phyloP scores from a whole-genome alignment of 306 rosid genomes.

The Cicer judaicum region DNA sequence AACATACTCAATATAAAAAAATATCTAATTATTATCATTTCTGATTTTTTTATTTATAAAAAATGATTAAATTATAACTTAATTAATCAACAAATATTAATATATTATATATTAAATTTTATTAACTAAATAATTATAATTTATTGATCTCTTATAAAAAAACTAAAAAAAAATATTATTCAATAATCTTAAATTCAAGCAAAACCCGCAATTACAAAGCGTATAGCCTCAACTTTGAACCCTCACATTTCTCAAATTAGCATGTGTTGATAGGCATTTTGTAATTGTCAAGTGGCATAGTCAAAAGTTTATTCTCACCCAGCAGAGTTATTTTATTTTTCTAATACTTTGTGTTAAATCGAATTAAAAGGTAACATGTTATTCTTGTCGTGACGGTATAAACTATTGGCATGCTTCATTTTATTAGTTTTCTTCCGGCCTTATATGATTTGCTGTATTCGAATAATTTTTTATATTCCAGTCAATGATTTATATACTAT shows the following conservation, averaged over 20 bases:
- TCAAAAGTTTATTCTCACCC: constrained; percentile 18
- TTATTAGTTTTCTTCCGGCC: constrained; percentile 23
- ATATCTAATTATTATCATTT: no score
- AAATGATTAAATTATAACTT: no score
- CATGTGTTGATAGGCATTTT: constrained; percentile 10
- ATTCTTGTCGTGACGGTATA: constrained; percentile 40
- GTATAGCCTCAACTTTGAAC: background rate
- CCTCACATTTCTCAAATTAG: background rate
- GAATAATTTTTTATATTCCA: constrained; percentile 3
- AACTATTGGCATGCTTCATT: constrained; percentile 34
- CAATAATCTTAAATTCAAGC: no score
- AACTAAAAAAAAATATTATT: no score
- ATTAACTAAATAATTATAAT: no score
- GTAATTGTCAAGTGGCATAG: constrained; percentile 34
- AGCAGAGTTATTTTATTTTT: background rate
- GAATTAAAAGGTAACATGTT: constrained; percentile 45
- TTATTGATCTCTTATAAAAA: no score
- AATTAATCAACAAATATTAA: no score
- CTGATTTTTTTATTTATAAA: no score
- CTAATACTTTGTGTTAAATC: constrained; percentile 24
- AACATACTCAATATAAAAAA: no score
- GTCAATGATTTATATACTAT: constrained; percentile 38
- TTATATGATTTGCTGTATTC: constrained; percentile 42
- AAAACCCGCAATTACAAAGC: no score
- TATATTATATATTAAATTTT: no score